A percentile compares a stretch with the other conserved stretches of the same genome.
Evolutionary conservation across 2,329 filamentous ascomycete species (phyloP).

Genomic region (Sclerotinia sclerotiorum): DNA sequence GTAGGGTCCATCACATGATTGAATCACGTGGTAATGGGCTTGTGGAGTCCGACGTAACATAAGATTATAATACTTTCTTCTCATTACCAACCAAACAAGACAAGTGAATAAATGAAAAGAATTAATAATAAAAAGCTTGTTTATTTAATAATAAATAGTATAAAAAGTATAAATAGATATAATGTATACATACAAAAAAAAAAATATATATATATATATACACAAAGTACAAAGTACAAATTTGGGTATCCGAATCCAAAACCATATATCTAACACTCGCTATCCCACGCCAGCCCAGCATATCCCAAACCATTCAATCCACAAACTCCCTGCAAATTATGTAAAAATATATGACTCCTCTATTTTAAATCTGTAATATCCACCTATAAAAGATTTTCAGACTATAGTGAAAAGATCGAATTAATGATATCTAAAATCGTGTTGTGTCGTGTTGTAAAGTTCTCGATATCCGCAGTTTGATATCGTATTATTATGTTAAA

Average conservation of each 20-base stretch:
- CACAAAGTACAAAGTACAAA: background rate
- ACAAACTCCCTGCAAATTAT: slow-evolving; percentile 8
- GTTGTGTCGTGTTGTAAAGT: background rate
- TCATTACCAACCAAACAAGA: too few species aligned
- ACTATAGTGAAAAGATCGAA: background rate
- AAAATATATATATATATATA: too few species aligned
- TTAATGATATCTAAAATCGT: background rate
- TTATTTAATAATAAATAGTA: too few species aligned
- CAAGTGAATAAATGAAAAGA: too few species aligned
- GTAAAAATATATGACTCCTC: background rate
- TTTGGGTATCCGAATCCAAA: slow-evolving; percentile 11
- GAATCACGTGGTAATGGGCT: too few species aligned
- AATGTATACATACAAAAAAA: too few species aligned
- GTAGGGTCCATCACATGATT: too few species aligned
- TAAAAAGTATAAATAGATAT: too few species aligned
- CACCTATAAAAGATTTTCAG: background rate
- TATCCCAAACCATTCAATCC: background rate
- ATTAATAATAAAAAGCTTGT: too few species aligned
- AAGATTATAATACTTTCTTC: too few species aligned
- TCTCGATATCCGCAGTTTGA: background rate
- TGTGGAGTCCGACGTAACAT: too few species aligned
- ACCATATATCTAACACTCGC: background rate
- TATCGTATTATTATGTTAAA: background rate
- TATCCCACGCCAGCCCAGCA: background rate
- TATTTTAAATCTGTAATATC: background rate